Evolutionary conservation across 306 rosid genomes (phyloP), one percentile per base, ranked within the genome.

Genomic region (Quercus parvula): DNA sequence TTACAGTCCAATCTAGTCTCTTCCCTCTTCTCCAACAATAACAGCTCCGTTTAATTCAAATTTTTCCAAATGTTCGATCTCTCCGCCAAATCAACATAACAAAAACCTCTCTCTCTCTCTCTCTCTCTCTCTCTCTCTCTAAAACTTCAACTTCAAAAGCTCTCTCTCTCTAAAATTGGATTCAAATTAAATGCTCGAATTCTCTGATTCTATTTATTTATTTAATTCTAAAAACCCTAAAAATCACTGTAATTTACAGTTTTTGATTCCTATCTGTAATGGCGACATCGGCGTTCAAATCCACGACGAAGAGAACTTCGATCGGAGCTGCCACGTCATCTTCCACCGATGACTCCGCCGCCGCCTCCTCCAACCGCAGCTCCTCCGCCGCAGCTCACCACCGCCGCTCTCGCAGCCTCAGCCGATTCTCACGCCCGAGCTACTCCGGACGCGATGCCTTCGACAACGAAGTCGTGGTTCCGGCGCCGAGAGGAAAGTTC

Each of bases 201-300:
- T 79, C 46, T 55, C 24, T 56, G 59, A 38, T 49, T 49, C 0
- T 49, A 10, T 20, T 62, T 4, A 62, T 62, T 27, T 25, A 62
- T 62, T 27, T 25, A 25, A 46, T 35, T 71, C 27, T 41, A 41
- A 41, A 41, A 64, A 77, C 49, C 73, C 86, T 80, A 62, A 76
- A 22, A 31, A 4, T 62, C 17, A 6, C 22, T 46, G 19, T 14
- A 44, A 2, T 10, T 10, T 10, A 24, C 27, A 4, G 20, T 22
- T 59, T 70, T 19, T 51, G 59, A 10, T 17, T 6, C 30, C 38
- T 24, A 2, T 20, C 35, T 5, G 13, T 51, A 38, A 93, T 93
- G 98, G 99, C 99, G 69, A 89, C 96, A 11, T 88, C 99, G 17
- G 98, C 99, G 41, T 96, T 96, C 94, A 96, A 93, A 82, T 96